Evolutionary conservation across 176 grass and related monocot genomes (phyloP).

Genomic region (Triticum monococcum): DNA sequence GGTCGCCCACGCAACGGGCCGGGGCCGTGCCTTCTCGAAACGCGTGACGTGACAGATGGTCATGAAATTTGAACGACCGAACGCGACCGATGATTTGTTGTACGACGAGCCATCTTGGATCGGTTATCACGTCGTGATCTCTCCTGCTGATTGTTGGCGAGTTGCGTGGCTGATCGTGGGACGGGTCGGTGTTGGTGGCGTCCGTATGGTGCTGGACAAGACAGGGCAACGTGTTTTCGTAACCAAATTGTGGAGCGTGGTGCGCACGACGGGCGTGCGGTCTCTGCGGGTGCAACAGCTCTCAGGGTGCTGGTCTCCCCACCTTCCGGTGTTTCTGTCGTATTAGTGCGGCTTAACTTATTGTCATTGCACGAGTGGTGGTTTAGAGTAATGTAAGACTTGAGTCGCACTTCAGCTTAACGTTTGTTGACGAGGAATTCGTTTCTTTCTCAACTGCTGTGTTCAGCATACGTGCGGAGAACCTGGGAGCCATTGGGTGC

Average conservation of each 20-base stretch:
- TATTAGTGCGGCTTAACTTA: background rate
- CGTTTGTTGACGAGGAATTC: background rate
- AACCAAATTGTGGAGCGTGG: background rate
- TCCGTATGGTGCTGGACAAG: constrained; percentile 3
- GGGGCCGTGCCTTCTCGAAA: background rate
- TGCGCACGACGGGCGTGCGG: background rate
- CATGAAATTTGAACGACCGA: background rate
- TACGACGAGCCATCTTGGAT: background rate
- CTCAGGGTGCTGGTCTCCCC: background rate
- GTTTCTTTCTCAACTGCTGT: background rate
- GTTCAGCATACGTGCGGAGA: background rate
- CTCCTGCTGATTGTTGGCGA: background rate
- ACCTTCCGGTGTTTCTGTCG: background rate
- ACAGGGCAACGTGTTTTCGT: background rate
- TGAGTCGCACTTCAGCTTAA: constrained; percentile 29
- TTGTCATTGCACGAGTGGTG: background rate
- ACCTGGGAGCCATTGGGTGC: background rate
- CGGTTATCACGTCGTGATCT: background rate
- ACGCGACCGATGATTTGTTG: background rate
- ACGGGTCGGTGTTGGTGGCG: constrained; percentile 7
- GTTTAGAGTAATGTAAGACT: constrained; percentile 4
- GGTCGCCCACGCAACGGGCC: background rate
- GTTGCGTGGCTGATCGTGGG: constrained; percentile 29
- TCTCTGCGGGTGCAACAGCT: constrained; percentile 21
- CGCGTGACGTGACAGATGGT: background rate